Evolutionary conservation across 2,329 filamentous ascomycete species (phyloP), one percentile per base, ranked within the genome.

Genomic region (Phoma sp.): DNA sequence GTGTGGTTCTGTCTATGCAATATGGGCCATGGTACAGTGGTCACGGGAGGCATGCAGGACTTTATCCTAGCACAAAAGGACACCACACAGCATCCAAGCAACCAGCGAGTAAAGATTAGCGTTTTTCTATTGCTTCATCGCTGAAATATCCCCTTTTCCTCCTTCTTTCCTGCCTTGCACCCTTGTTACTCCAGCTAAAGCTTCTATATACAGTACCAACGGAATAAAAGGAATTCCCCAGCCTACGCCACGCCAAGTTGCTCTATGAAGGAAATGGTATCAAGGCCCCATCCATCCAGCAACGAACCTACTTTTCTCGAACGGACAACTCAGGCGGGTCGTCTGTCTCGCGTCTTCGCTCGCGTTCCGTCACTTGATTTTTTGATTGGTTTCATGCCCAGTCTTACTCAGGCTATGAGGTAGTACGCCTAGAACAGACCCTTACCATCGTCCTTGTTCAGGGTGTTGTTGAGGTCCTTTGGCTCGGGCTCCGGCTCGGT

Each of bases 401-500:
- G 32, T 19, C n/a, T 55, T 13, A 55, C n/a, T 55, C 17, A 55
- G 25, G 47, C 46, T 45, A 51, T 49, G n/a, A 54, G 38, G 45
- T 55, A 45, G 47, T 50, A 27, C 37, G 49, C 45, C 44, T 61
- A 65, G 50, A 67, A 65, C 36, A 63, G 41, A 37, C 61, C 63
- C 43, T 63, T 67, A 29, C 60, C 63, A 45, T 67, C 64, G 21
- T 43, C 46, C 49, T 65, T 58, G 15, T 36, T 49, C 3, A 67
- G 55, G 0, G 63, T 67, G 24, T 63, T 63, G 47, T 67, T 67
- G n/a, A 69, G 32, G 31, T 69, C 64, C 45, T 69, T 69, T 25
- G 66, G 64, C 51, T 67, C 66, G 12, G 66, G 56, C 49, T 69
- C 64, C 25, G 55, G 40, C 58, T 65, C 66, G 0, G 57, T 58